Percentiles rank a stretch among this genome's conserved stretches.
Evolutionary conservation across 2,329 filamentous ascomycete genomes (phyloP).

Genomic region (Colletotrichum sp.): DNA sequence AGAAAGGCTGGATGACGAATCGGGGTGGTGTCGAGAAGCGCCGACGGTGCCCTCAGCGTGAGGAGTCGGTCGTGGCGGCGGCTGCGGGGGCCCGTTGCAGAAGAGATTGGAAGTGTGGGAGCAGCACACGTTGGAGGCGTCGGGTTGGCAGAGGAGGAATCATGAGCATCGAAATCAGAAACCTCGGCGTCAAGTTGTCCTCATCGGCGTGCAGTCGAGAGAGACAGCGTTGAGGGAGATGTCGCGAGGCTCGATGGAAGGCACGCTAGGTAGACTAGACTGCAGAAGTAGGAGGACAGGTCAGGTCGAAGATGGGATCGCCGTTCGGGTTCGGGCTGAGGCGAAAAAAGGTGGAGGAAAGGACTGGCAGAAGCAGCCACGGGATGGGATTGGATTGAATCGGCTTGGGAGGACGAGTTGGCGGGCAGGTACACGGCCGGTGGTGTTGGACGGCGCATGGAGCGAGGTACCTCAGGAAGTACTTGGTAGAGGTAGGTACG

Average conservation of each 20-base stretch:
- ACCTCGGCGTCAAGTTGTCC: neutral
- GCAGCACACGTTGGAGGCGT: neutral
- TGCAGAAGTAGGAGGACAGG: slow-evolving; percentile 13
- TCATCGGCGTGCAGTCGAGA: neutral
- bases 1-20: slow-evolving; percentile 1
- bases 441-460: neutral
- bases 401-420: neutral
- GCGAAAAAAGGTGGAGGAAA: slow-evolving; percentile 11
- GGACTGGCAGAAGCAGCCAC: neutral
- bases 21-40: slow-evolving; percentile 13
- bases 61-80: slow-evolving; percentile 11
- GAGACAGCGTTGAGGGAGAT: neutral
- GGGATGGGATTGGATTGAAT: neutral
- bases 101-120: slow-evolving; percentile 15
- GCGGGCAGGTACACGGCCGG: neutral
- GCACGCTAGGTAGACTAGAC: slow-evolving; percentile 2
- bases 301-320: slow-evolving; percentile 16
- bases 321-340: slow-evolving; percentile 16
- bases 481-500: no score
- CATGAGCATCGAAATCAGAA: neutral
- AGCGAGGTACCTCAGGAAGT: neutral
- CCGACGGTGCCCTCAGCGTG: slow-evolving; percentile 9
- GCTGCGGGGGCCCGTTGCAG: slow-evolving; percentile 21
- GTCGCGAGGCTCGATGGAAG: slow-evolving; percentile 8
- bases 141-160: slow-evolving; percentile 2